Base-by-base conservation (phyloP, 2,329 filamentous ascomycete genomes). In the Colletotrichum destructivum region DNA sequence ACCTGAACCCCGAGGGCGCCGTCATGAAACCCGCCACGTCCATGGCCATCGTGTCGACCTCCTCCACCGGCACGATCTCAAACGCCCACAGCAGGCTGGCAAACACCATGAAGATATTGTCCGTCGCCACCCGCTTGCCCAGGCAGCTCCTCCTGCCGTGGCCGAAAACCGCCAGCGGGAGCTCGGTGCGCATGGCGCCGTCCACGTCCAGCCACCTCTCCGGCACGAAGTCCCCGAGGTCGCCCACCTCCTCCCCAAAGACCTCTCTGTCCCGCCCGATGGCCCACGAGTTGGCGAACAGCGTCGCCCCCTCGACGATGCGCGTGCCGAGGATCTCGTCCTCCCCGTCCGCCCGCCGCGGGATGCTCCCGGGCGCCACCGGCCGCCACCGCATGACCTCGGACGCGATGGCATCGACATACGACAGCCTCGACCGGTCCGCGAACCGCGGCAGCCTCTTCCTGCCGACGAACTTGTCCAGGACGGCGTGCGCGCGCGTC, bases 71-170 rank as follows among this genome's bases (percentile, higher is more conserved):
- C 67, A 78, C 76, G 18, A 84, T 76, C 7, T 84, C 77, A 73
- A 88, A 88, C 0, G 84, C 85, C 88, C 88, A 90, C 0, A 90
- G 75, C 35, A 87, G 59, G 21, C 82, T 80, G 0, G 85, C 79
- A 40, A 85, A 78, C 31, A 76, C 75, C 6, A 85, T 76, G 68
- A 82, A 85, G 6, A 88, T 76, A 16, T 81, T 82, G 26, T 85
- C 83, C 47, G 87, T 83, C 1, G 86, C 86, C 18, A 89, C 82
- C 71, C 87, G 82, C 13, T 85, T 83, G 0, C 80, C 80, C 3
- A 78, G 80, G 31, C 82, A 84, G 1, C 85, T 79, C 1, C 87
- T 77, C 3, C 86, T 78, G 0, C 87, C 87, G 66, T 84, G 88
- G 0, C 86, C 87, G 64, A 89, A 88, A 8, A 83, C 82, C 0